Evolutionary conservation across 805 yeast species (phyloP).

Genomic region (Candida verbasci): DNA sequence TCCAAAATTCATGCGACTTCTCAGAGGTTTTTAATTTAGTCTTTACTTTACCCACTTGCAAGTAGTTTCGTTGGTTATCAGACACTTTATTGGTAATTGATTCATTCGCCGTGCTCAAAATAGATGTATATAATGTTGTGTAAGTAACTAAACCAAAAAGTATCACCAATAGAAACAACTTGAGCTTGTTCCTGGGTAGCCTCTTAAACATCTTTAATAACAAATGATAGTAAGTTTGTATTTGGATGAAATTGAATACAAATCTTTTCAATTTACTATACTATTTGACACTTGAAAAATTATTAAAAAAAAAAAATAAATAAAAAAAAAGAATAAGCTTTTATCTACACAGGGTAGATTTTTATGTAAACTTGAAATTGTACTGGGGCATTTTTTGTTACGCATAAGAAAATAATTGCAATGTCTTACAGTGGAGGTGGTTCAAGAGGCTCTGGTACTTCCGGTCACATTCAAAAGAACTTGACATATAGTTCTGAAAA

Average conservation of each 20-base stretch:
- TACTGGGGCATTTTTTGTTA: too few species aligned
- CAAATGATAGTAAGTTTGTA: too few species aligned
- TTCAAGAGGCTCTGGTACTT: conserved; percentile 60
- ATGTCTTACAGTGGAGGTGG: too few species aligned
- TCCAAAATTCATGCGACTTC: conserved; percentile 26
- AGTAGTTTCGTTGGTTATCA: background rate
- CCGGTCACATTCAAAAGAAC: conserved; percentile 55
- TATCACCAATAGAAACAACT: background rate
- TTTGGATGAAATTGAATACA: too few species aligned
- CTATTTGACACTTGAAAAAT: too few species aligned
- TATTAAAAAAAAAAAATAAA: too few species aligned
- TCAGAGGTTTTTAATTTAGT: background rate
- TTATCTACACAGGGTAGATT: too few species aligned
- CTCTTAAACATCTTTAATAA: background rate
- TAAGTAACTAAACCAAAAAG: background rate
- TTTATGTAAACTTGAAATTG: too few species aligned
- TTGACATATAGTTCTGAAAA: conserved; percentile 15
- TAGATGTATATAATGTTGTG: background rate
- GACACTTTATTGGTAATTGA: background rate
- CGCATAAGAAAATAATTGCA: too few species aligned
- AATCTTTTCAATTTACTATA: too few species aligned
- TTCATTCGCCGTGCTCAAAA: background rate
- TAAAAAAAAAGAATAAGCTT: too few species aligned
- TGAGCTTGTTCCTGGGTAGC: conserved; percentile 1
- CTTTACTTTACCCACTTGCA: background rate